Conservation (phyloP, 2,329 filamentous ascomycete species). For the Aspergillus chevalieri region DNA sequence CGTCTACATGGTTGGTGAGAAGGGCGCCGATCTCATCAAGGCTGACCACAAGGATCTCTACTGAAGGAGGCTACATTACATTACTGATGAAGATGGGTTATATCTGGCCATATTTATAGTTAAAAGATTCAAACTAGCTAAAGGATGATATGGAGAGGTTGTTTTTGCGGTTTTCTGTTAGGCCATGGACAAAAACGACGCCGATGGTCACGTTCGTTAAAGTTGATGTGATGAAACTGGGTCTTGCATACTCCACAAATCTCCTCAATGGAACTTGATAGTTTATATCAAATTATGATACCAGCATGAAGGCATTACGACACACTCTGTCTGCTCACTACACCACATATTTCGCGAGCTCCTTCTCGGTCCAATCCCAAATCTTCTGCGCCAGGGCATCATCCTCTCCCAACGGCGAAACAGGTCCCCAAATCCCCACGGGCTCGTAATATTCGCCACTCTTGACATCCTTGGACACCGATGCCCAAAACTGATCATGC, state of each 20-base stretch:
- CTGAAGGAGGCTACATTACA: not conserved
- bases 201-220: too few relatives aligned
- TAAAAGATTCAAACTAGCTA: too few relatives aligned
- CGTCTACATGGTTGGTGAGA: constrained; percentile 55
- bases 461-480: constrained; percentile 13
- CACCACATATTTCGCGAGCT: constrained; percentile 6
- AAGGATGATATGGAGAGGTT: too few relatives aligned
- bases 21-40: constrained; percentile 2
- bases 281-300: too few relatives aligned
- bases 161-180: too few relatives aligned
- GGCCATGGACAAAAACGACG: too few relatives aligned
- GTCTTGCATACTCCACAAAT: too few relatives aligned
- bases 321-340: not conserved
- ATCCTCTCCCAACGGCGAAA: constrained; percentile 2
- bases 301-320: not conserved
- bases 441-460: constrained; percentile 9
- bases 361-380: constrained; percentile 12
- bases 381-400: constrained; percentile 6
- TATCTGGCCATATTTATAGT: not conserved
- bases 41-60: not conserved
- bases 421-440: constrained; percentile 3
- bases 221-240: too few relatives aligned
- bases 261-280: too few relatives aligned
- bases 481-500: constrained; percentile 39
- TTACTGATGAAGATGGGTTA: not conserved